Evolutionary conservation across 306 rosid species (phyloP).

Genomic region (Lathyrus sativus): DNA sequence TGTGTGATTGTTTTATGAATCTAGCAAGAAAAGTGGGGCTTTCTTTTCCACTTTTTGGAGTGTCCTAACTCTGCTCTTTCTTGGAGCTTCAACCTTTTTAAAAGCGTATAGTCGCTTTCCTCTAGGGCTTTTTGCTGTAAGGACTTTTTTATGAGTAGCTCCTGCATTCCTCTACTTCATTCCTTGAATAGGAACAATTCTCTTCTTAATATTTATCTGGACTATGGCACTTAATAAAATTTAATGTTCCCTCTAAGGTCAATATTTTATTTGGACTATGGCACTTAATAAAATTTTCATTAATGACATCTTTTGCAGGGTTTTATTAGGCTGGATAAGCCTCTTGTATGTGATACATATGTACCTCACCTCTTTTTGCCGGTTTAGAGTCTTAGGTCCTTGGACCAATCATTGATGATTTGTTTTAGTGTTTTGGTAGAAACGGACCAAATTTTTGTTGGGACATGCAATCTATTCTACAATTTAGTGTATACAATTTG

Average conservation of each 20-base stretch:
- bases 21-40: background rate
- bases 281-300: background rate
- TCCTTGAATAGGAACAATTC: background rate
- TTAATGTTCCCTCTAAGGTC: background rate
- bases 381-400: slow-evolving; percentile 4
- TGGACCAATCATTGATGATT: background rate
- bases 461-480: slow-evolving; percentile 5
- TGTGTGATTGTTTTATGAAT: slow-evolving; percentile 1
- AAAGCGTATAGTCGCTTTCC: background rate
- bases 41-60: background rate
- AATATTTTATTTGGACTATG: slow-evolving; percentile 1
- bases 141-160: too few relatives aligned
- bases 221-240: background rate
- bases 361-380: background rate
- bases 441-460: background rate
- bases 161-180: background rate
- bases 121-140: background rate
- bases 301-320: background rate
- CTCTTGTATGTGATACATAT: background rate
- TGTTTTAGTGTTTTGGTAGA: slow-evolving; percentile 1
- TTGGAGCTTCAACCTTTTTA: background rate
- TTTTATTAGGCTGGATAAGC: background rate
- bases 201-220: slow-evolving; percentile 5
- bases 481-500: slow-evolving; percentile 7
- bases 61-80: background rate